Percentiles rank a stretch among this genome's conserved stretches.
Conservation (phyloP, 2,329 filamentous ascomycete species). For the Venturia aucupariae region DNA sequence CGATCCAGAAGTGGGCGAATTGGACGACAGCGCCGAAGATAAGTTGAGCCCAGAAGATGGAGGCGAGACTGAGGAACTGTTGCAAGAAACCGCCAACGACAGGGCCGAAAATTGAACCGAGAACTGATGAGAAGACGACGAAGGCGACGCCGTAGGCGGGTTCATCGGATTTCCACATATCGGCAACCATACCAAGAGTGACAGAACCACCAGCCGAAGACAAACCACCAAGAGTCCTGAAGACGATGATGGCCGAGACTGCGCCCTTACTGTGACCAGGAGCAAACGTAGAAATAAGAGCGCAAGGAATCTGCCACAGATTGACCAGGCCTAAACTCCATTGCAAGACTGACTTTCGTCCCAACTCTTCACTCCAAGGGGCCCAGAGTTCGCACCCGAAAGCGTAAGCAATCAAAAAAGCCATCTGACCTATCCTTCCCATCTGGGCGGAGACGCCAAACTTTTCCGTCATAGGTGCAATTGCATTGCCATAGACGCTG, state of each 20-base stretch:
- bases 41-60: conserved; percentile 75
- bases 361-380: conserved; percentile 46
- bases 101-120: conserved; percentile 45
- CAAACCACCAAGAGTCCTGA: conserved; percentile 44
- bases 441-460: conserved; percentile 39
- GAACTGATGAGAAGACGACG: conserved; percentile 48
- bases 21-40: conserved; percentile 66
- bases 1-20: conserved; percentile 52
- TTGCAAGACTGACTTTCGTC: conserved; percentile 44
- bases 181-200: conserved; percentile 55
- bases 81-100: conserved; percentile 47
- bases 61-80: conserved; percentile 49
- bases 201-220: conserved; percentile 56
- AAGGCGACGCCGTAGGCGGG: conserved; percentile 53
- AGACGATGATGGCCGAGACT: conserved; percentile 29
- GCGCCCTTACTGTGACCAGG: conserved; percentile 26
- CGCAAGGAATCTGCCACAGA: conserved; percentile 21
- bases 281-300: background rate
- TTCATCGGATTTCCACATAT: conserved; percentile 48
- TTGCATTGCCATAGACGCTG: conserved; percentile 40
- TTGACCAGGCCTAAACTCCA: conserved; percentile 44
- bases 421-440: conserved; percentile 38
- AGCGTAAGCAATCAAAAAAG: conserved; percentile 44
- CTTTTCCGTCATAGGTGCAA: conserved; percentile 35
- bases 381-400: conserved; percentile 46